Percentiles rank a stretch among this genome's conserved stretches.
These are phyloP conservation scores for Turnera subulata DNA, from an alignment of 345 rosid genomes.

Conservation along the genomic window DNA sequence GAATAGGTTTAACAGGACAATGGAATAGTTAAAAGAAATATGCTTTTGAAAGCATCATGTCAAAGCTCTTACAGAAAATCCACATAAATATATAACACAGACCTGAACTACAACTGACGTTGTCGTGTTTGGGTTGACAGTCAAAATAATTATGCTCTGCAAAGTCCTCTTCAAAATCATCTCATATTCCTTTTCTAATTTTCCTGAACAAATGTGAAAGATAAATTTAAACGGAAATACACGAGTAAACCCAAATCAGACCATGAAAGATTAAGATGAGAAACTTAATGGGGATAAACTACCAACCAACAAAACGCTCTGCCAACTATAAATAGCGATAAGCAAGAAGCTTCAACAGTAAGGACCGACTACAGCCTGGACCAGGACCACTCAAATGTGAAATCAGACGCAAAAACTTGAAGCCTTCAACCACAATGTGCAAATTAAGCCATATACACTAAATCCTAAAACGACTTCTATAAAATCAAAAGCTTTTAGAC, in stretches of 20 bases:
- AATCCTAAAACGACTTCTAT: too few species aligned
- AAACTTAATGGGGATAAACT: not conserved
- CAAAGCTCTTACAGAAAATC: not conserved
- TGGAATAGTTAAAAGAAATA: not conserved
- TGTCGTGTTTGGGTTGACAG: constrained; percentile 80
- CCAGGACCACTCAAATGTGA: too few species aligned
- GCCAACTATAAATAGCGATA: too few species aligned
- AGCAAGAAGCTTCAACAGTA: too few species aligned
- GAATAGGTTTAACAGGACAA: too few species aligned
- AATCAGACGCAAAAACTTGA: too few species aligned
- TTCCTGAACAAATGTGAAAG: constrained; percentile 45
- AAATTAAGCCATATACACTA: too few species aligned
- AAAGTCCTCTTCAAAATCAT: constrained; percentile 78
- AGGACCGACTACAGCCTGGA: too few species aligned
- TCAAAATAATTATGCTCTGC: constrained; percentile 78
- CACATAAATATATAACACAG: not conserved
- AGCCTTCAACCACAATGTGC: too few species aligned
- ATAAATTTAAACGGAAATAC: constrained; percentile 11
- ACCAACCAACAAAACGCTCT: too few species aligned
- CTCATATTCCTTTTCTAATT: constrained; percentile 71
- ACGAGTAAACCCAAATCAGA: not conserved
- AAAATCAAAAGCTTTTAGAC: too few species aligned
- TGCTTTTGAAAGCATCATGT: not conserved
- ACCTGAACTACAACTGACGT: constrained; percentile 84
- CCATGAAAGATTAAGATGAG: not conserved